These are phyloP conservation scores for Vinca minor DNA, from an alignment of 257 asterid genomes.

Conservation along the genomic window DNA sequence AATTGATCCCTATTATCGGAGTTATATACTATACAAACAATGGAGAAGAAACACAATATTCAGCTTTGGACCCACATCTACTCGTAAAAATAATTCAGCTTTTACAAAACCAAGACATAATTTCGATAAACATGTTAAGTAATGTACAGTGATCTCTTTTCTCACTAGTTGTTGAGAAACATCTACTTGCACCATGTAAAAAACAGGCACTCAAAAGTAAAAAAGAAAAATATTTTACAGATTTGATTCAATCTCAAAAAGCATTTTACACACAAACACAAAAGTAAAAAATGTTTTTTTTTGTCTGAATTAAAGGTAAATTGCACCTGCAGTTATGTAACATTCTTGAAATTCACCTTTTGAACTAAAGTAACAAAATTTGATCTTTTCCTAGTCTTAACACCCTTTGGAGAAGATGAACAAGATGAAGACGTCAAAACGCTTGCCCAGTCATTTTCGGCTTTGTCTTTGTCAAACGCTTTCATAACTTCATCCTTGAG, in stretches of 20 bases:
- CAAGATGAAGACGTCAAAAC: constrained; percentile 42
- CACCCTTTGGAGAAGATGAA: constrained; percentile 41
- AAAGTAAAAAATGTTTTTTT: neutral
- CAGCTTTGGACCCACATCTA: no score
- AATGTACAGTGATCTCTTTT: neutral
- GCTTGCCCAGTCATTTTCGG: constrained; percentile 36
- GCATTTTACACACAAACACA: neutral
- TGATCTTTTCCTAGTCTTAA: constrained; percentile 35
- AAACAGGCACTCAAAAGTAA: neutral
- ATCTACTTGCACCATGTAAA: neutral
- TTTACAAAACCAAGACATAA: no score
- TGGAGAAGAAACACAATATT: no score
- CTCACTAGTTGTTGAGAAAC: neutral
- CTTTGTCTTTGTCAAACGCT: constrained; percentile 71
- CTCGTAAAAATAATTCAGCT: no score
- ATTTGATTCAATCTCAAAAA: neutral
- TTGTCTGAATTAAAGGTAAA: neutral
- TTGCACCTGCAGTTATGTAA: neutral
- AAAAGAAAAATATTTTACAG: neutral
- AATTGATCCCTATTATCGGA: no score
- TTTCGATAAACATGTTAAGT: neutral
- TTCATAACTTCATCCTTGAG: constrained; percentile 67
- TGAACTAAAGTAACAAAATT: neutral
- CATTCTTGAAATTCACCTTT: neutral
- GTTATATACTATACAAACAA: no score